These are phyloP conservation scores for Talaromyces sp. DNA, from an alignment of 2,329 filamentous ascomycete species.

Conservation along the genomic window DNA sequence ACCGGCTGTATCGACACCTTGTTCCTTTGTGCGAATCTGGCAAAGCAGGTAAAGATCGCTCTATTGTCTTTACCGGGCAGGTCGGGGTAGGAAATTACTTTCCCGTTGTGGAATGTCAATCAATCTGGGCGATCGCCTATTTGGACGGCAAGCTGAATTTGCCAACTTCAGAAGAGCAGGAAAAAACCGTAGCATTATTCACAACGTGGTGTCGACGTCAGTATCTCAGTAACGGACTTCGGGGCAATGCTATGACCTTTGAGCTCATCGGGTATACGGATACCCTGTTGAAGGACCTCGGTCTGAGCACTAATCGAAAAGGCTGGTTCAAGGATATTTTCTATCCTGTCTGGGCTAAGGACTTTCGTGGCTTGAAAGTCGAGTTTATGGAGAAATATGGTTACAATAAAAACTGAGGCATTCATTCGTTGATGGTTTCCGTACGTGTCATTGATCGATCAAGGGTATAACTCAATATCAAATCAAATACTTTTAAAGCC, in stretches of 20 bases:
- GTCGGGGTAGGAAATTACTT: constrained; percentile 14
- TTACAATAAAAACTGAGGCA: background rate
- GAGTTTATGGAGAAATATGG: constrained; percentile 10
- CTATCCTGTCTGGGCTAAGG: background rate
- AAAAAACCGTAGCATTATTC: constrained; percentile 11
- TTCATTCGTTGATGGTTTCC: no score
- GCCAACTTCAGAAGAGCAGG: constrained; percentile 7
- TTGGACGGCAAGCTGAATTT: constrained; percentile 12
- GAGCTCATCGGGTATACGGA: constrained; percentile 13
- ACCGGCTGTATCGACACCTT: constrained; percentile 13
- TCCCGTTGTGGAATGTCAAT: constrained; percentile 14
- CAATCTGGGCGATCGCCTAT: constrained; percentile 12
- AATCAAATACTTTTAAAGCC: background rate
- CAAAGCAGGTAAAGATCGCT: constrained; percentile 11
- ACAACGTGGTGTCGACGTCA: constrained; percentile 9
- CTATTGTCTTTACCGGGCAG: constrained; percentile 14
- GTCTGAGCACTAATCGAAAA: constrained; percentile 5
- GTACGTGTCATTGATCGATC: background rate
- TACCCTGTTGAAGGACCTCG: constrained; percentile 8
- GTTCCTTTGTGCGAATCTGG: constrained; percentile 11
- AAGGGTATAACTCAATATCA: background rate
- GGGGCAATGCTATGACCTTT: constrained; percentile 9
- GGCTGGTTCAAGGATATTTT: constrained; percentile 13
- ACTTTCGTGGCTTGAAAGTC: constrained; percentile 10
- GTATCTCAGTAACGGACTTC: constrained; percentile 8